Conservation (phyloP, 352 stramenopile genomes). For the Phytophthora fragariae region DNA sequence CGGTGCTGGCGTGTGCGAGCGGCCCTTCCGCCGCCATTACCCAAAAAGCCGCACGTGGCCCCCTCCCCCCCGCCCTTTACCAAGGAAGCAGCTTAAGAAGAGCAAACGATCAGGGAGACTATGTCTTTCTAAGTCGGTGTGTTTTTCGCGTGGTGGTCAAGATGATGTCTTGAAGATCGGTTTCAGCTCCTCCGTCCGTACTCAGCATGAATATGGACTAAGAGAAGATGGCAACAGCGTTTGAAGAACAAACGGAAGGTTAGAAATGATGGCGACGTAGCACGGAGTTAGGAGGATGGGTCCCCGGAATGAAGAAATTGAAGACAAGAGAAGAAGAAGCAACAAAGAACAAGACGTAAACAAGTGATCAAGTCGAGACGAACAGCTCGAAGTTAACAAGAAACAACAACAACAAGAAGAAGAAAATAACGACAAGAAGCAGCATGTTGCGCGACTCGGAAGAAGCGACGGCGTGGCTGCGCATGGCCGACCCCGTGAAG, state of each 20-base stretch:
- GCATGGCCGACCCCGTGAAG: slow-evolving; percentile 49
- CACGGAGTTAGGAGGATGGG: slow-evolving; percentile 85
- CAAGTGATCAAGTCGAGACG: slow-evolving; percentile 53
- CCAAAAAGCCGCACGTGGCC: slow-evolving; percentile 75
- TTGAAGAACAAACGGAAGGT: slow-evolving; percentile 75
- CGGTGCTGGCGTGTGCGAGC: neutral
- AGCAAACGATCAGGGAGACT: slow-evolving; percentile 81
- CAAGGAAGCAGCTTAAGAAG: slow-evolving; percentile 76
- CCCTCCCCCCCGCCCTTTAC: slow-evolving; percentile 55
- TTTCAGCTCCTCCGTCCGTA: slow-evolving; percentile 74
- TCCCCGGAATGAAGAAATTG: slow-evolving; percentile 81
- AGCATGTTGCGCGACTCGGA: slow-evolving; percentile 75
- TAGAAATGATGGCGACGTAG: slow-evolving; percentile 83
- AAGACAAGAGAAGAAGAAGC: slow-evolving; percentile 77
- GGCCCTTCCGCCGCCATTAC: slow-evolving; percentile 46
- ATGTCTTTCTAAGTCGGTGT: slow-evolving; percentile 92
- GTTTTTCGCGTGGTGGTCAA: slow-evolving; percentile 77
- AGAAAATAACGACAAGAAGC: slow-evolving; percentile 32
- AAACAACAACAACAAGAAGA: slow-evolving; percentile 43
- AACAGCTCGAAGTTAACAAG: slow-evolving; percentile 39
- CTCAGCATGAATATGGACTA: slow-evolving; percentile 64
- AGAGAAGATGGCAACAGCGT: slow-evolving; percentile 55
- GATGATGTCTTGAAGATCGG: slow-evolving; percentile 78
- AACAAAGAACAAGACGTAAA: slow-evolving; percentile 45
- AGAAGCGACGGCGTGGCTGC: slow-evolving; percentile 65